Percentiles rank a stretch among this genome's conserved stretches.
Evolutionary conservation across 2,329 filamentous ascomycete genomes (phyloP).

Genomic region (Thielaviopsis punctulata): DNA sequence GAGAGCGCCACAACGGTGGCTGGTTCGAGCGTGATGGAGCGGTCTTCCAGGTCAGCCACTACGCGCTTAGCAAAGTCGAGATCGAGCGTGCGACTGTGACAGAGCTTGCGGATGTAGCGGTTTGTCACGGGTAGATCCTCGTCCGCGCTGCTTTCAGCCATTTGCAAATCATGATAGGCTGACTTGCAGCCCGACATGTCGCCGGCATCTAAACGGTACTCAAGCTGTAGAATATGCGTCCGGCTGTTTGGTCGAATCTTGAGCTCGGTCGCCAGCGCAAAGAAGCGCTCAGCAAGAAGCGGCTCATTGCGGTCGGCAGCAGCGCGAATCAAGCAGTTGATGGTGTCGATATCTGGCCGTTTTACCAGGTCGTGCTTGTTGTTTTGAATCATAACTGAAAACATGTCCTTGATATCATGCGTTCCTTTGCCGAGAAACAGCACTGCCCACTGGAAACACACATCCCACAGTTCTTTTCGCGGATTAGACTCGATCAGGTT

Average conservation of each 20-base stretch:
- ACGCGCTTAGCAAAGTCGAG: slow-evolving; percentile 58
- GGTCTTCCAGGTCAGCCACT: slow-evolving; percentile 54
- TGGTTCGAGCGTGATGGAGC: slow-evolving; percentile 50
- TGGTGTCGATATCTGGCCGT: slow-evolving; percentile 48
- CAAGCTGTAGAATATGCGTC: slow-evolving; percentile 59
- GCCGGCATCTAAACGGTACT: slow-evolving; percentile 54
- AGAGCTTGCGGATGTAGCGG: slow-evolving; percentile 52
- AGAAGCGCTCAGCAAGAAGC: slow-evolving; percentile 56
- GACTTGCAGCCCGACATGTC: slow-evolving; percentile 54
- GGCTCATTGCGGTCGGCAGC: slow-evolving; percentile 54
- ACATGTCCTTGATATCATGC: slow-evolving; percentile 56
- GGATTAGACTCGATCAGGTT: slow-evolving; percentile 29
- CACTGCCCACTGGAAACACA: slow-evolving; percentile 59
- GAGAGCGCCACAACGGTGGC: slow-evolving; percentile 60
- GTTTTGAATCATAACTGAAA: slow-evolving; percentile 43
- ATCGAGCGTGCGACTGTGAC: slow-evolving; percentile 39
- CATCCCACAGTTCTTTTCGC: slow-evolving; percentile 47
- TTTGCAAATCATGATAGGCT: slow-evolving; percentile 46
- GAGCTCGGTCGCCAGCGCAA: slow-evolving; percentile 47
- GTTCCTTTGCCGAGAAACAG: slow-evolving; percentile 50
- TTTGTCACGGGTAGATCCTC: slow-evolving; percentile 51
- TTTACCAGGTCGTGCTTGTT: slow-evolving; percentile 28
- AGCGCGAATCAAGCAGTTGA: slow-evolving; percentile 60
- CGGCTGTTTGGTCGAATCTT: slow-evolving; percentile 48
- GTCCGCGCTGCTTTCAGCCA: slow-evolving; percentile 30